Conservation (phyloP, 345 rosid species). For the Sonneratia caseolaris region DNA sequence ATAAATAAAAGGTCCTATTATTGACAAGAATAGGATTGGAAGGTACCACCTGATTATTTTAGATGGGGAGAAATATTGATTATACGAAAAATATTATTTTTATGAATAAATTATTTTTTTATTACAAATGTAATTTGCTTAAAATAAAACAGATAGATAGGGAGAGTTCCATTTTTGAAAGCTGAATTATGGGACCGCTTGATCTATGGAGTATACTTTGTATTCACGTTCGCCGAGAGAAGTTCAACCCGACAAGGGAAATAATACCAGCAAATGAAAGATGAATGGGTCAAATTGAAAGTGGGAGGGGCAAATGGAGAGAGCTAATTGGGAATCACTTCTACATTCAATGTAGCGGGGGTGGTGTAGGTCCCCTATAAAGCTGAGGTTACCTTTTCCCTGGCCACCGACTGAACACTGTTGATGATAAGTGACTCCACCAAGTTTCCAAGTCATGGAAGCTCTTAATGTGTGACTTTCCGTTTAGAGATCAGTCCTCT, state of each 20-base stretch:
- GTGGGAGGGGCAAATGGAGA: not conserved
- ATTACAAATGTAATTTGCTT: no score
- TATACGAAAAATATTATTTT: no score
- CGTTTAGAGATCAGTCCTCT: not conserved
- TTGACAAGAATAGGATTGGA: no score
- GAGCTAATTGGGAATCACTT: not conserved
- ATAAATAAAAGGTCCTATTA: no score
- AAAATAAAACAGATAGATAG: no score
- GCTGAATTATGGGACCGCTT: no score
- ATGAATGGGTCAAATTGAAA: not conserved
- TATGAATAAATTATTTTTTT: no score
- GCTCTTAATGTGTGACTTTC: not conserved
- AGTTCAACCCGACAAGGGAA: not conserved
- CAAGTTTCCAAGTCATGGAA: not conserved
- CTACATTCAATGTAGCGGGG: not conserved
- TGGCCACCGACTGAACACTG: not conserved
- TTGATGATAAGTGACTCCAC: not conserved
- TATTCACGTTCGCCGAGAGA: no score
- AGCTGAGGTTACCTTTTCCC: not conserved
- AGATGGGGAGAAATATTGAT: no score
- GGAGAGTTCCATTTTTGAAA: no score
- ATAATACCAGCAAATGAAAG: not conserved
- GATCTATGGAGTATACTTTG: no score
- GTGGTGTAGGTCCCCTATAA: not conserved
- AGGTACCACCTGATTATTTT: no score